A percentile compares a stretch with the other conserved stretches of the same genome.
phyloP scores from a whole-genome alignment of 441 rosid genomes.

The Capsella rubella region DNA sequence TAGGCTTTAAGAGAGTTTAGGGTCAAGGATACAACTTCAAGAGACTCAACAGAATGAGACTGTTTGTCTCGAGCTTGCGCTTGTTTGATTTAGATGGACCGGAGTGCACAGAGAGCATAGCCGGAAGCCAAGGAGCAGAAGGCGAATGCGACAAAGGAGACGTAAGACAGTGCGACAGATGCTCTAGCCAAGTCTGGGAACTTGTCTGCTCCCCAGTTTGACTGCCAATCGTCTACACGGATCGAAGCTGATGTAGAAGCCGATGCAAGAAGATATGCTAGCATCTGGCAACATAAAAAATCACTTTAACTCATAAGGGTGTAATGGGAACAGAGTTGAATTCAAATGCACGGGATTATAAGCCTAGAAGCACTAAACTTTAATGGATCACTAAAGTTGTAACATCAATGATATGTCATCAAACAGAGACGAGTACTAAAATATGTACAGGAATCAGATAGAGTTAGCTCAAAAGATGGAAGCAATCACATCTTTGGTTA shows the following conservation, averaged over 20 bases:
- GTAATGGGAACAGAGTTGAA: neutral
- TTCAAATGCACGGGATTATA: neutral
- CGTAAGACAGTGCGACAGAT: conserved; percentile 68
- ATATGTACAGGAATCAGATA: neutral
- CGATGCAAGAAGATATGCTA: conserved; percentile 86
- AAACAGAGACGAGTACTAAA: neutral
- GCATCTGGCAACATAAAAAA: conserved; percentile 51
- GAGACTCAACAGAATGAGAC: conserved; percentile 15
- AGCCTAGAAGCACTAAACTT: neutral
- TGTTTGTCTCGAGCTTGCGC: conserved; percentile 17
- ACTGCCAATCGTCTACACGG: conserved; percentile 86
- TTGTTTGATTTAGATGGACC: conserved; percentile 43
- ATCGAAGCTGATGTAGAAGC: conserved; percentile 87
- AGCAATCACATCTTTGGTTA: neutral
- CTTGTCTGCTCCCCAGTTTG: conserved; percentile 84
- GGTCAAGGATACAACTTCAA: neutral
- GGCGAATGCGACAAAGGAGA: conserved; percentile 71
- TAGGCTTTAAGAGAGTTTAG: neutral
- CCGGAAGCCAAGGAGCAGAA: conserved; percentile 77
- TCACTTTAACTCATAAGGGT: neutral
- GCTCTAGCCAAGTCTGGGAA: conserved; percentile 86
- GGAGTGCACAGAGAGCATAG: conserved; percentile 58
- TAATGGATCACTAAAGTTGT: neutral
- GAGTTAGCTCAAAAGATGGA: neutral
- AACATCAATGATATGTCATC: neutral